Conservation (phyloP, 2,329 filamentous ascomycete genomes). For the Graphiopsis chlorocephala region DNA sequence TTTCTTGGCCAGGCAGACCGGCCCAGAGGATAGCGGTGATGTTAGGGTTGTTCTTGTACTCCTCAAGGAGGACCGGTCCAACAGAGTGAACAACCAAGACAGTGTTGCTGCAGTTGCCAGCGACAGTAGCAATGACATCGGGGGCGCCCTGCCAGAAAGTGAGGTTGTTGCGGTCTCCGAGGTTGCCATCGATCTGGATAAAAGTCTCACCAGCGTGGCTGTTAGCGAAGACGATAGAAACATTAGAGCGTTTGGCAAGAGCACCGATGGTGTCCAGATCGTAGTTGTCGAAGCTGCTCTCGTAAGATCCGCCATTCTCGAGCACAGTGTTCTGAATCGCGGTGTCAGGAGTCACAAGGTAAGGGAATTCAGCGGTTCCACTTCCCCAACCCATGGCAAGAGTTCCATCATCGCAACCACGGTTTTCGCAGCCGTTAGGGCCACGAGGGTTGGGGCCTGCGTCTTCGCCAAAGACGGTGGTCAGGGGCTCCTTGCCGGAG, state of each 20-base stretch:
- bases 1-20: slow-evolving; percentile 75
- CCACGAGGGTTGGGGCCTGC: slow-evolving; percentile 46
- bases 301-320: slow-evolving; percentile 23
- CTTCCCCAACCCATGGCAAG: slow-evolving; percentile 49
- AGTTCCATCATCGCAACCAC: slow-evolving; percentile 46
- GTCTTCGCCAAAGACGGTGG: slow-evolving; percentile 52
- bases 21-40: slow-evolving; percentile 78
- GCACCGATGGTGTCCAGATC: slow-evolving; percentile 28
- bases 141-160: slow-evolving; percentile 41
- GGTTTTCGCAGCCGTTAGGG: slow-evolving; percentile 48
- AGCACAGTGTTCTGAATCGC: slow-evolving; percentile 30
- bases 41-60: slow-evolving; percentile 70
- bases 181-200: slow-evolving; percentile 42
- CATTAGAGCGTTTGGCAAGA: slow-evolving; percentile 39
- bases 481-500: slow-evolving; percentile 44
- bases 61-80: slow-evolving; percentile 70
- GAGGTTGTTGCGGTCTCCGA: slow-evolving; percentile 49
- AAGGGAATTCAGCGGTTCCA: slow-evolving; percentile 40
- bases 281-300: slow-evolving; percentile 30
- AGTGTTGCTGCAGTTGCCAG: slow-evolving; percentile 74
- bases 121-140: slow-evolving; percentile 69
- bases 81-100: slow-evolving; percentile 84
- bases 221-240: slow-evolving; percentile 16
- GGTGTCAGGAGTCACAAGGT: slow-evolving; percentile 30
- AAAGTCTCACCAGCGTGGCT: slow-evolving; percentile 50